A percentile compares a stretch with the other conserved stretches of the same genome.
phyloP scores from a whole-genome alignment of 2,329 filamentous ascomycete genomes.

The Epichloe hybrida region DNA sequence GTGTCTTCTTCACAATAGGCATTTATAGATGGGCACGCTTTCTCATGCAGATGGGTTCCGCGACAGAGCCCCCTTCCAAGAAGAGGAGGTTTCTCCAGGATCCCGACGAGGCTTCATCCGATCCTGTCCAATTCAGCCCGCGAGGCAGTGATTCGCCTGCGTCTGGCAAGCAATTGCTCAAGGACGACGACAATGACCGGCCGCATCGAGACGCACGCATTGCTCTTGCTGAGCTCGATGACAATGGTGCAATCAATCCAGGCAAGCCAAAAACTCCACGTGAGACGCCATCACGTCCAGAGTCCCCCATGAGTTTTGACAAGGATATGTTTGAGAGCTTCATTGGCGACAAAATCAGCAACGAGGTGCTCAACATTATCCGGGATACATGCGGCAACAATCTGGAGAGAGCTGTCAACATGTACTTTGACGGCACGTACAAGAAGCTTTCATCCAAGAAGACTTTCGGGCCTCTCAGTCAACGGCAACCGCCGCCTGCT shows the following conservation, averaged over 20 bases:
- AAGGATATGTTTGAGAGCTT: slow-evolving; percentile 44
- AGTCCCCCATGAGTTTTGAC: slow-evolving; percentile 35
- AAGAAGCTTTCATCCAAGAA: slow-evolving; percentile 28
- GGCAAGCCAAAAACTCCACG: slow-evolving; percentile 5
- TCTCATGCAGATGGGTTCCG: slow-evolving; percentile 25
- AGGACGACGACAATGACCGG: slow-evolving; percentile 10
- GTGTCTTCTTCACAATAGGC: neutral
- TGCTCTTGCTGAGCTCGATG: slow-evolving; percentile 6
- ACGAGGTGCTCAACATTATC: slow-evolving; percentile 35
- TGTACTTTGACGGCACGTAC: slow-evolving; percentile 59
- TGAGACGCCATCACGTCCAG: slow-evolving; percentile 4
- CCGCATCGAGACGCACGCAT: slow-evolving; percentile 9
- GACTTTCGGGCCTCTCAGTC: neutral
- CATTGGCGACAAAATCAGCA: slow-evolving; percentile 41
- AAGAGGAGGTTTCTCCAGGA: slow-evolving; percentile 26
- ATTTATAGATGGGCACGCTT: slow-evolving; percentile 1
- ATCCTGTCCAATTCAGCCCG: slow-evolving; percentile 11
- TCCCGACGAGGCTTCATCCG: slow-evolving; percentile 17
- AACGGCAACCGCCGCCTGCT: neutral
- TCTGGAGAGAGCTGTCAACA: slow-evolving; percentile 51
- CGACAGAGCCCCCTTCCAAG: slow-evolving; percentile 32
- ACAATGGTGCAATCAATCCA: slow-evolving; percentile 4
- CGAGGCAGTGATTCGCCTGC: slow-evolving; percentile 10
- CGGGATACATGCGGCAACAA: slow-evolving; percentile 41
- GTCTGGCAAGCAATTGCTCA: slow-evolving; percentile 14